These are phyloP conservation scores for Astrothelium macrocarpum DNA, from an alignment of 495 filamentous ascomycete species.

Conservation along the genomic window DNA sequence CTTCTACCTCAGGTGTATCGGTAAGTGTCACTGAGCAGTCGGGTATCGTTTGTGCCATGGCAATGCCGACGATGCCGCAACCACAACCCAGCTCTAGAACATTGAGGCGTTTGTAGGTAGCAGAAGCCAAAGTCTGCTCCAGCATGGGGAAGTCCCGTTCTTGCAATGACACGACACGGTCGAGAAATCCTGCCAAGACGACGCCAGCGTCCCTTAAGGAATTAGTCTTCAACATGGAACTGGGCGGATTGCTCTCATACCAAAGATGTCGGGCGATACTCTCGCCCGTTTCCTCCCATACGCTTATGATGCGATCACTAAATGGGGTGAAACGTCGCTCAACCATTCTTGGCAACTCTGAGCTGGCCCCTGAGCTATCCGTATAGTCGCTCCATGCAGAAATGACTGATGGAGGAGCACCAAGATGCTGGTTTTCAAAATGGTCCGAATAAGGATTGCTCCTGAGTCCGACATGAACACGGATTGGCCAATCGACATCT, in stretches of 20 bases:
- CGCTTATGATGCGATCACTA: slow-evolving; percentile 27
- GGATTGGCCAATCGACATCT: slow-evolving; percentile 19
- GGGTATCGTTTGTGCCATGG: slow-evolving; percentile 50
- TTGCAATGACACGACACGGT: slow-evolving; percentile 20
- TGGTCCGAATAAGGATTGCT: background rate
- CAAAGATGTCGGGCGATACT: slow-evolving; percentile 93
- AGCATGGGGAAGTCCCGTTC: slow-evolving; percentile 17
- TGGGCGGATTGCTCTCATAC: slow-evolving; percentile 39
- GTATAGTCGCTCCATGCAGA: slow-evolving; percentile 48
- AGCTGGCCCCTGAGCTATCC: slow-evolving; percentile 26
- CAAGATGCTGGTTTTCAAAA: slow-evolving; percentile 23
- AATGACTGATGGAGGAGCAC: slow-evolving; percentile 38
- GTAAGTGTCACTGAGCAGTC: slow-evolving; percentile 59
- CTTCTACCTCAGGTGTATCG: slow-evolving; percentile 69
- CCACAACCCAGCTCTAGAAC: slow-evolving; percentile 71
- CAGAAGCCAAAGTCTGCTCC: slow-evolving; percentile 16
- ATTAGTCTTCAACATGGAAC: slow-evolving; percentile 10
- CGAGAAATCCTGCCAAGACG: slow-evolving; percentile 41
- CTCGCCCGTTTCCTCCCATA: slow-evolving; percentile 89
- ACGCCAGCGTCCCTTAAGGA: slow-evolving; percentile 58
- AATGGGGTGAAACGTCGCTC: slow-evolving; percentile 40
- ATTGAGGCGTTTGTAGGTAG: slow-evolving; percentile 21
- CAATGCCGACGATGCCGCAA: slow-evolving; percentile 76
- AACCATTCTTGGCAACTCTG: slow-evolving; percentile 40
- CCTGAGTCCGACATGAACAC: slow-evolving; percentile 26